phyloP scores from a whole-genome alignment of 768 basidiomycete species.

The Mycena metata region DNA sequence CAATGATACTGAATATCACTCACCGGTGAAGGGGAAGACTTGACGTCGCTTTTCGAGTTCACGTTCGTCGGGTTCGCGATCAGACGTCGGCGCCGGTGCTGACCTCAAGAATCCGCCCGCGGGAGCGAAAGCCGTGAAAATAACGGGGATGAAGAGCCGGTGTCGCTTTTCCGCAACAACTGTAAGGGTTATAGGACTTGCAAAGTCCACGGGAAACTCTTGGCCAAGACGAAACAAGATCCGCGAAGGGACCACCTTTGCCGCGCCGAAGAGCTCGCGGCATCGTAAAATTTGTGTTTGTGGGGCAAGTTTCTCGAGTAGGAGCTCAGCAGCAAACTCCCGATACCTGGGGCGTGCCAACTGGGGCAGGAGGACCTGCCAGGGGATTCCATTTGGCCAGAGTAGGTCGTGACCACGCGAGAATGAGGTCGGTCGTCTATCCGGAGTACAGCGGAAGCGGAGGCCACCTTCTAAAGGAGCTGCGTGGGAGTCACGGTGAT shows the following conservation, averaged over 20 bases:
- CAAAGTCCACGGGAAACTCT: background rate
- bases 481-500: background rate
- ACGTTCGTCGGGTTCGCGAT: background rate
- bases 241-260: background rate
- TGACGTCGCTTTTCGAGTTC: no score
- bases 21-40: background rate
- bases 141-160: no score
- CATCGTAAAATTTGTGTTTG: background rate
- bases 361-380: slow-evolving; percentile 8
- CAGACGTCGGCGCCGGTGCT: background rate
- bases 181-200: background rate
- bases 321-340: background rate
- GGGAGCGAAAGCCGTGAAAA: no score
- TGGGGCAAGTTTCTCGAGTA: background rate
- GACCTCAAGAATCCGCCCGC: background rate
- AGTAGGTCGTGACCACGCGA: background rate
- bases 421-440: background rate
- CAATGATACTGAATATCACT: background rate
- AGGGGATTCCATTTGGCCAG: background rate
- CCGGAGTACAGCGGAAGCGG: slow-evolving; percentile 4
- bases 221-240: background rate
- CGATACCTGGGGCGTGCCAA: background rate
- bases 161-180: background rate
- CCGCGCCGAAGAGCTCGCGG: background rate
- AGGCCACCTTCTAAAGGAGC: background rate